These are phyloP conservation scores for Venturia pyrina DNA, from an alignment of 2,329 filamentous ascomycete genomes.

Conservation along the genomic window DNA sequence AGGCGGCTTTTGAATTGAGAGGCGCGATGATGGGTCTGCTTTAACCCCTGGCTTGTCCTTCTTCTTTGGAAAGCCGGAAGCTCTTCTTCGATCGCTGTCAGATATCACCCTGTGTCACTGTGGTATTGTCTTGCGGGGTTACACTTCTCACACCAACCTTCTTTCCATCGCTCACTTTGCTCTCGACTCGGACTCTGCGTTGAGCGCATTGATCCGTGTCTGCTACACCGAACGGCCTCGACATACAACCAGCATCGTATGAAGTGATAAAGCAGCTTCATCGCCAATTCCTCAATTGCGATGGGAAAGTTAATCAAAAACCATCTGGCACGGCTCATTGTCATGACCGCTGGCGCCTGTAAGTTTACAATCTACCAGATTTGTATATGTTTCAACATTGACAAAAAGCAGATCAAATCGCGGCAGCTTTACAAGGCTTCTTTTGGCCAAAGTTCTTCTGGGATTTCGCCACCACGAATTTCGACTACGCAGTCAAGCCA, in stretches of 20 bases:
- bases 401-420: constrained; percentile 62
- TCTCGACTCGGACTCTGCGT: not conserved
- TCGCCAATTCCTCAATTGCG: constrained; percentile 5
- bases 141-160: not conserved
- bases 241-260: not conserved
- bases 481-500: constrained; percentile 78
- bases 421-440: constrained; percentile 73
- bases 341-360: constrained; percentile 75
- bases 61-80: not conserved
- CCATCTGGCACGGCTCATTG: constrained; percentile 92
- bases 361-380: constrained; percentile 22
- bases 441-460: constrained; percentile 99
- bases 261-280: not conserved
- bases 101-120: not conserved
- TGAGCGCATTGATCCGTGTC: not conserved
- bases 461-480: constrained; percentile 87
- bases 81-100: constrained; percentile 2
- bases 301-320: constrained; percentile 99
- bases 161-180: not conserved
- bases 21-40: not conserved
- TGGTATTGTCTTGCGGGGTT: constrained; percentile 3
- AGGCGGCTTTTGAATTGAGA: not conserved
- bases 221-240: not conserved
- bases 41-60: not conserved
- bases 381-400: not conserved